phyloP scores from a whole-genome alignment of 495 filamentous ascomycete genomes.

The Lophium mytilinum region DNA sequence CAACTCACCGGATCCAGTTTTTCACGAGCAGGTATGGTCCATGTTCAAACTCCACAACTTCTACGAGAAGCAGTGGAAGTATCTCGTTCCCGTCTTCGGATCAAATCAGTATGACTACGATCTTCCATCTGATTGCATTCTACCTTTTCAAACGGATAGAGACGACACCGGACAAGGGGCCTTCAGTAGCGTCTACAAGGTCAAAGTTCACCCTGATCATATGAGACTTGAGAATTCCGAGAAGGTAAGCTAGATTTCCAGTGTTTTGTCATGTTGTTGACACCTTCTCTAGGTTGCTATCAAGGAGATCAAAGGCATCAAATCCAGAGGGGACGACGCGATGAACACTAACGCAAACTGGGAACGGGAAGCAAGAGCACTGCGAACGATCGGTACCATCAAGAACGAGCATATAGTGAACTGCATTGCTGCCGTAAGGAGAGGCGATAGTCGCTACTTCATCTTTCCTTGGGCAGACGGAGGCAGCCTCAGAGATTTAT shows the following conservation, averaged over 20 bases:
- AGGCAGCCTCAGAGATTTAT: background rate
- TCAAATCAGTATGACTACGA: background rate
- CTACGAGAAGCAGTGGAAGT: background rate
- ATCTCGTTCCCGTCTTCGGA: background rate
- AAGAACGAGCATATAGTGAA: background rate
- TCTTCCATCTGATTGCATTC: background rate
- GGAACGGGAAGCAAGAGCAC: background rate
- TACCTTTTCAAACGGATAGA: background rate
- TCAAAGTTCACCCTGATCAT: background rate
- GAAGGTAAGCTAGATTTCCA: no score
- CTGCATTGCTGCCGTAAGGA: background rate
- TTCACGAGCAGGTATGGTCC: background rate
- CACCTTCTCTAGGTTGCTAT: background rate
- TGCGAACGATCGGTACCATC: background rate
- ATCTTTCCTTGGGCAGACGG: background rate
- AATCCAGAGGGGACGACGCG: background rate
- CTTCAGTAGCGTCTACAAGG: background rate
- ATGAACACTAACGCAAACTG: no score
- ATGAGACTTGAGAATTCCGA: background rate
- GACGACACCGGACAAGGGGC: background rate
- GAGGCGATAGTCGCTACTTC: no score
- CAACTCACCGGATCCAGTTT: no score
- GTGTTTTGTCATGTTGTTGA: background rate
- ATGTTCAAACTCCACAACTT: background rate
- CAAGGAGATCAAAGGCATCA: background rate